These are phyloP conservation scores for Circinella umbellata DNA, from an alignment of 371 early-diverging fungal genomes.

Conservation along the genomic window DNA sequence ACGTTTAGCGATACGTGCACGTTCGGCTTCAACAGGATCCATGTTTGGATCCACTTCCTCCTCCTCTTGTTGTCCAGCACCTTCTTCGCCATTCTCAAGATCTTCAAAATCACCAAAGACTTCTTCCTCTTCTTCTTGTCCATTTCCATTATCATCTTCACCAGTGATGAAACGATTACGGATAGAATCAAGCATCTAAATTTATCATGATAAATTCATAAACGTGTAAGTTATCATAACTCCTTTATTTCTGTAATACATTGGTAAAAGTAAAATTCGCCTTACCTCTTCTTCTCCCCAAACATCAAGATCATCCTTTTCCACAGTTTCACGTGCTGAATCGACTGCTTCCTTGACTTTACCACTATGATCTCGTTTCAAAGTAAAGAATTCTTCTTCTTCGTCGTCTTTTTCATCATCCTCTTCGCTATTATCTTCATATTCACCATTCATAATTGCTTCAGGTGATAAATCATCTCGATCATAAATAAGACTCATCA, in stretches of 20 bases:
- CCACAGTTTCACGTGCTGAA: conserved; percentile 49
- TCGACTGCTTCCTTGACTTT: conserved; percentile 21
- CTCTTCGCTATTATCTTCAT: conserved; percentile 40
- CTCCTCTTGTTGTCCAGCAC: conserved; percentile 35
- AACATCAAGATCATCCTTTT: conserved; percentile 66
- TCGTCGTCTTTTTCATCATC: conserved; percentile 50
- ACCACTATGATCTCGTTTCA: conserved; percentile 46
- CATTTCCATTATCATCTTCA: conserved; percentile 47
- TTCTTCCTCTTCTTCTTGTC: conserved; percentile 58
- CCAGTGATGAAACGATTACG: conserved; percentile 87
- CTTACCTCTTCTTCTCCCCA: conserved; percentile 76
- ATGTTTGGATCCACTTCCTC: conserved; percentile 31
- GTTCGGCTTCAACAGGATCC: conserved; percentile 52
- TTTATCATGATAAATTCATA: background rate
- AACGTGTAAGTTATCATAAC: background rate
- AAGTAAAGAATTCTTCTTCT: conserved; percentile 71
- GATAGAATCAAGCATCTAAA: conserved; percentile 68
- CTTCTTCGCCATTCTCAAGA: conserved; percentile 72
- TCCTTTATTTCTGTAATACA: background rate
- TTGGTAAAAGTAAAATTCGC: background rate
- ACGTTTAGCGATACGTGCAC: conserved; percentile 77
- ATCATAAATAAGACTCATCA: conserved; percentile 90
- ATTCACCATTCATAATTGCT: conserved; percentile 54
- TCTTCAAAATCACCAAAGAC: conserved; percentile 92
- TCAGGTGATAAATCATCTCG: conserved; percentile 57